Conservation (phyloP, 768 basidiomycete species). For the Russula ochroleuca region DNA sequence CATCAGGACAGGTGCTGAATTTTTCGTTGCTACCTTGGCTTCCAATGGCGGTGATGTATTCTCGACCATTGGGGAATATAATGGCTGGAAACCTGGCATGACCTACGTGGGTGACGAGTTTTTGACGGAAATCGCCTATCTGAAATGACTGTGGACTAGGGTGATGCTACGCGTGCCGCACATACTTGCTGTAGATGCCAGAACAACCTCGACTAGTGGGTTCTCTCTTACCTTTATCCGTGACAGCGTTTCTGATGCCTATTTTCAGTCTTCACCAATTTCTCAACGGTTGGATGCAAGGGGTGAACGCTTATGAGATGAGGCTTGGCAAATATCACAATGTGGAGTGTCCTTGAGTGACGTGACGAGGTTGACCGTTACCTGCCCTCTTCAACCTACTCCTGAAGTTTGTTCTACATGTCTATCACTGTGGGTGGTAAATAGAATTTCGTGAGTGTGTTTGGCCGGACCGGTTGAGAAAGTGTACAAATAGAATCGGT, state of each 20-base stretch:
- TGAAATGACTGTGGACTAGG: conserved; percentile 33
- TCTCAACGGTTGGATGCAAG: conserved; percentile 68
- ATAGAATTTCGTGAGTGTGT: not conserved
- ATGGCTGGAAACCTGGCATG: conserved; percentile 62
- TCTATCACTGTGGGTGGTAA: not conserved
- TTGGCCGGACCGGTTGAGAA: conserved; percentile 7
- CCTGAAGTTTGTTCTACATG: not conserved
- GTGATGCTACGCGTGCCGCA: conserved; percentile 54
- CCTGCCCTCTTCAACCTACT: not conserved
- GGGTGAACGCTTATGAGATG: conserved; percentile 48
- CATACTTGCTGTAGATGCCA: conserved; percentile 64
- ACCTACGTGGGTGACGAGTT: conserved; percentile 46
- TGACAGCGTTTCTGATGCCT: not conserved
- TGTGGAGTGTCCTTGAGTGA: conserved; percentile 35
- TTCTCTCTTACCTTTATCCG: conserved; percentile 18
- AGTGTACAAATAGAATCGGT: not conserved
- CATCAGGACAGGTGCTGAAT: conserved; percentile 60
- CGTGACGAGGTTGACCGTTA: not conserved
- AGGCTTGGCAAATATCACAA: conserved; percentile 67
- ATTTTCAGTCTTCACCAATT: conserved; percentile 56
- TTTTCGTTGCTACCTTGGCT: conserved; percentile 50
- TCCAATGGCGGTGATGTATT: conserved; percentile 51
- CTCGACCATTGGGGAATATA: conserved; percentile 63
- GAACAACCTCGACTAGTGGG: conserved; percentile 85
- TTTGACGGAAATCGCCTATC: not conserved